Evolutionary conservation across 257 asterid species (phyloP), one percentile per base, ranked within the genome.

Genomic region (Cynanchum wilfordii): DNA sequence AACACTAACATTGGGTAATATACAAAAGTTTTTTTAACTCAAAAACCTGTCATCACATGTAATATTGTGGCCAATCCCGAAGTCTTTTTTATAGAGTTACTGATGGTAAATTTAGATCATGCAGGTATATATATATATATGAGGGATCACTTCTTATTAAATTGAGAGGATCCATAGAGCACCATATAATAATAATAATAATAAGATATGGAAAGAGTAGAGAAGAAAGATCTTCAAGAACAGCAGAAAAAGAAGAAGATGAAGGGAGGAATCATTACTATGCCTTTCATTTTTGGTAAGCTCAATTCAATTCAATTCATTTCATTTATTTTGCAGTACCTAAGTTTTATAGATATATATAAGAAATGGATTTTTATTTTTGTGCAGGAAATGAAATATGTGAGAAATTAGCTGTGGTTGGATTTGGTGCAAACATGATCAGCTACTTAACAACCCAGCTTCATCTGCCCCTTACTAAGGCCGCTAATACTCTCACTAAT

Each of bases 211-310:
- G 88, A 66, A 38, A 76, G 22, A 44, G 71, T 68, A 67, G 85
- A 73, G 77, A 75, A 73, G 73, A 83, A 71, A 30, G 59, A 22
- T 68, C 17, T 12, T 27, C 60, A 74, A 68, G 83, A 29, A 57
- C 69, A 7, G 47, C 47, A 42, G 10, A 42, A 42, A 10, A 42
- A 42, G 47, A 42, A 66, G 71, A 85, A 50, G 74, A 80, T 79
- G 80, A 89, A 88, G 78, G 97, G 97, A 50, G 96, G 97, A 68
- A 76, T 84, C 11, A 79, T 92, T 77, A 89, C 97, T 22, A 89
- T 92, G 97, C 97, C 97, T 52, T 92, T 92, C 87, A 92, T 92
- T 65, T 92, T 92, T 66, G 90, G 97, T 91, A 86, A 81, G 10
- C 29, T 49, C 17, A 50, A 50, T 50, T 50, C 7, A 50, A 11